A percentile compares a stretch with the other conserved stretches of the same genome.
Evolutionary conservation across 2,329 filamentous ascomycete species (phyloP).

Genomic region (Apiospora kogelbergensis): DNA sequence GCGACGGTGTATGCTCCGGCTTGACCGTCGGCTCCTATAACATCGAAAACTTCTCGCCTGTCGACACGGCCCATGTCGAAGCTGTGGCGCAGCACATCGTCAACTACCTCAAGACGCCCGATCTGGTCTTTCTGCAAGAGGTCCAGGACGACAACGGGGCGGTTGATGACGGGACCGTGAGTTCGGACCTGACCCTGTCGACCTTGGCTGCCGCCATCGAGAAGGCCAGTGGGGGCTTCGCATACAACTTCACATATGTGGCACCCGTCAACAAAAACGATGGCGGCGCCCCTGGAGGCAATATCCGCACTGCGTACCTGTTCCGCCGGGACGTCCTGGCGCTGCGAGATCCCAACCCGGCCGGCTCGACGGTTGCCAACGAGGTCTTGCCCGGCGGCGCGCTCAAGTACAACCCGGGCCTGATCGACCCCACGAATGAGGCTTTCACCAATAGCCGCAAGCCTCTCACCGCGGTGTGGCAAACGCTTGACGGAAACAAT

Average conservation of each 20-base stretch:
- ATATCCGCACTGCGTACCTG: constrained; percentile 70
- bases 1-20: constrained; percentile 56
- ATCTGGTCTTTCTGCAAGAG: constrained; percentile 69
- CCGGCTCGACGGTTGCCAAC: constrained; percentile 53
- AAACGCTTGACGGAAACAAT: constrained; percentile 51
- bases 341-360: constrained; percentile 59
- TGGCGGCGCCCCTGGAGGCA: constrained; percentile 67
- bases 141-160: constrained; percentile 66
- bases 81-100: constrained; percentile 65
- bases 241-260: constrained; percentile 61
- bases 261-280: constrained; percentile 59
- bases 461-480: constrained; percentile 67
- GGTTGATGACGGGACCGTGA: constrained; percentile 57
- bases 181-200: constrained; percentile 58
- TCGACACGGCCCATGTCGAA: constrained; percentile 51
- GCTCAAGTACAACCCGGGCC: constrained; percentile 69
- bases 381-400: constrained; percentile 56
- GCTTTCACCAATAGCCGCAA: constrained; percentile 65
- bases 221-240: constrained; percentile 41
- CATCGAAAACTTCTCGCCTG: constrained; percentile 65
- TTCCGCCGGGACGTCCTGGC: constrained; percentile 61
- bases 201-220: constrained; percentile 55
- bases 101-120: constrained; percentile 60
- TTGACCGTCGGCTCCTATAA: constrained; percentile 69
- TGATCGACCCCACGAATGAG: constrained; percentile 60